Evolutionary conservation across 805 yeast genomes (phyloP), one percentile per base, ranked within the genome.

Genomic region (Zygosaccharomyces pseudorouxii): DNA sequence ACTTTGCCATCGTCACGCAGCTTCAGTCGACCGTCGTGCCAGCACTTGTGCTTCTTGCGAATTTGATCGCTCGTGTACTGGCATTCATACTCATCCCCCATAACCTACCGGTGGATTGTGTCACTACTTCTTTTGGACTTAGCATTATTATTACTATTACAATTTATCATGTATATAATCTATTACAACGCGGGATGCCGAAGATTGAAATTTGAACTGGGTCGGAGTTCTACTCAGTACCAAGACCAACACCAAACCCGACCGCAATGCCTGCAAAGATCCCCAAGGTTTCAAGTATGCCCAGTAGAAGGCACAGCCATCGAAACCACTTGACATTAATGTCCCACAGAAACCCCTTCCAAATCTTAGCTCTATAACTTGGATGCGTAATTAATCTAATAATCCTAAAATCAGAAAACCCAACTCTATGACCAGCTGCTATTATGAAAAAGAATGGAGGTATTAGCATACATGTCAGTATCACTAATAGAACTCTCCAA

Each of bases 191-290:
- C 44, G 37, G 37, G 28, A 1, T 8, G 11, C 28, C 37, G 37
- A 14, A 33, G 11, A 22, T 14, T 5, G 11, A 7, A 14, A 9
- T 6, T 16, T 4, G 36, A 25, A 25, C 28, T 22, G 11, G 7
- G 11, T 8, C 10, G 23, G 11, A 12, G 23, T 6, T 11, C 16
- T 23, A 29, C 23, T 41, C 27, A 14, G 44, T 20, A 25, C 51
- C 42, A 6, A 71, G 53, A 2, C 78, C 77, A 38, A 76, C 72
- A 5, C 73, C 78, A 41, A 77, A 64, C 0, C 80, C 80, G 29
- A 75, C 68, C 14, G 74, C 74, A 27, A 75, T 63, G 55, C 75
- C 69, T 0, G 73, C 79, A 18, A 71, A 49, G 4, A 70, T 56
- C 1, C 60, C 53, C 6, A 61, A 18, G 7, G 55, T 36, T 49